These are phyloP conservation scores for Trichophyton equinum DNA, from an alignment of 2,329 filamentous ascomycete genomes.

Conservation along the genomic window DNA sequence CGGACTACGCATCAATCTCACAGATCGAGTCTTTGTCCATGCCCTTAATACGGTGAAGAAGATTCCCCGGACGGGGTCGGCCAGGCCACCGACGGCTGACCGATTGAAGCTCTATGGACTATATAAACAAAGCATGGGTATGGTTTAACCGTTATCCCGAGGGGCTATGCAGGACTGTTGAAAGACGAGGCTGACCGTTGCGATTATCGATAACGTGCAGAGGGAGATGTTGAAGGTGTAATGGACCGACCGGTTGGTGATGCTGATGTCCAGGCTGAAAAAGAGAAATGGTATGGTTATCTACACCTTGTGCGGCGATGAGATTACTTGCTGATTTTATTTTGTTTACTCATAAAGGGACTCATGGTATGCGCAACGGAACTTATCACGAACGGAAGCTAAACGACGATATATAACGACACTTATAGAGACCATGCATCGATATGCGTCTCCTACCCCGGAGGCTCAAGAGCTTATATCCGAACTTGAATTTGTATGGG, in stretches of 20 bases:
- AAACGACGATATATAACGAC: conserved; percentile 90
- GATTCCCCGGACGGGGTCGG: conserved; percentile 83
- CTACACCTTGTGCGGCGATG: not conserved
- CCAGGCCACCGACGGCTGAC: conserved; percentile 72
- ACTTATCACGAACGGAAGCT: conserved; percentile 75
- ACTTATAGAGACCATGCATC: conserved; percentile 92
- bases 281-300: conserved; percentile 51
- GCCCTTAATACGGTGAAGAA: conserved; percentile 98
- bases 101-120: conserved; percentile 89
- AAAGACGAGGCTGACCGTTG: conserved; percentile 12
- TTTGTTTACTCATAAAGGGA: conserved; percentile 46
- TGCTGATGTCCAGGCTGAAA: conserved; percentile 41
- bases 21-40: conserved; percentile 97
- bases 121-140: conserved; percentile 94
- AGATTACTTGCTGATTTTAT: not conserved
- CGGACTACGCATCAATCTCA: not conserved
- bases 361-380: conserved; percentile 82
- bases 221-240: conserved; percentile 88
- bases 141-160: conserved; percentile 1
- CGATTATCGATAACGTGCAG: conserved; percentile 29
- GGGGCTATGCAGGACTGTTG: not conserved
- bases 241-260: conserved; percentile 64
- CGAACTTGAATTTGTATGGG: conserved; percentile 98
- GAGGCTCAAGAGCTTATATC: conserved; percentile 78
- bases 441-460: conserved; percentile 68